phyloP scores from a whole-genome alignment of 1,284 basidiomycete species.

The Xerocomus amazonicus region DNA sequence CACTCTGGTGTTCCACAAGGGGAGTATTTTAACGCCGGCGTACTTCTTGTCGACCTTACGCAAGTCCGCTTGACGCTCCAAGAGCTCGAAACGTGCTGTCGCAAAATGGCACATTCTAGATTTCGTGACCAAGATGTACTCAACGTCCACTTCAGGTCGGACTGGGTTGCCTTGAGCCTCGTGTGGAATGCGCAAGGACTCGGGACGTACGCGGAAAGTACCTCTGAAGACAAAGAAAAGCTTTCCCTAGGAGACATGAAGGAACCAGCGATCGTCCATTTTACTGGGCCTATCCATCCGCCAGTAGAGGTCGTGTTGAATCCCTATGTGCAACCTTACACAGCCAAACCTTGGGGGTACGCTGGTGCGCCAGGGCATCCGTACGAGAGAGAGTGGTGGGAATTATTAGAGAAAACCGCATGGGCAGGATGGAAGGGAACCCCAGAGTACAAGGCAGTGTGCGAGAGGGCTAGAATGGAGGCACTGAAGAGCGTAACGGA shows the following conservation, averaged over 20 bases:
- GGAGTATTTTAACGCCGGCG: constrained; percentile 55
- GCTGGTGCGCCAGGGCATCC: constrained; percentile 51
- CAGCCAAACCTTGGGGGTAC: constrained; percentile 58
- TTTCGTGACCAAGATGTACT: constrained; percentile 51
- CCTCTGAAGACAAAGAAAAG: constrained; percentile 34
- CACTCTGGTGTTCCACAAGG: constrained; percentile 32
- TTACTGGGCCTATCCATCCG: constrained; percentile 54
- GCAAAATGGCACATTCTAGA: constrained; percentile 28
- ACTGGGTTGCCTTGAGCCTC: constrained; percentile 42
- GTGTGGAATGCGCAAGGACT: constrained; percentile 57
- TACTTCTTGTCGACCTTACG: constrained; percentile 49
- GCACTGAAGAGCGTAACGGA: constrained; percentile 6
- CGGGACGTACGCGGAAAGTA: constrained; percentile 47
- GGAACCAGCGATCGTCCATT: constrained; percentile 51
- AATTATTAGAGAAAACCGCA: constrained; percentile 37
- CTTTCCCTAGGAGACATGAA: constrained; percentile 36
- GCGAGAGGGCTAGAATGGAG: constrained; percentile 11
- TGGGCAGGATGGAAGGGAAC: constrained; percentile 41
- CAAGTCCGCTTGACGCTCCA: constrained; percentile 30
- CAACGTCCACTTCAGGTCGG: constrained; percentile 42
- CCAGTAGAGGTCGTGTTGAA: constrained; percentile 44
- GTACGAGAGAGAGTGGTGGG: constrained; percentile 49
- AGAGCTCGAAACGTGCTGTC: constrained; percentile 29
- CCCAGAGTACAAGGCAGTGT: constrained; percentile 21
- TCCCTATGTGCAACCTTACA: constrained; percentile 49